Conservation (phyloP, 2,329 filamentous ascomycete species). For the Hypoxylon sp. region DNA sequence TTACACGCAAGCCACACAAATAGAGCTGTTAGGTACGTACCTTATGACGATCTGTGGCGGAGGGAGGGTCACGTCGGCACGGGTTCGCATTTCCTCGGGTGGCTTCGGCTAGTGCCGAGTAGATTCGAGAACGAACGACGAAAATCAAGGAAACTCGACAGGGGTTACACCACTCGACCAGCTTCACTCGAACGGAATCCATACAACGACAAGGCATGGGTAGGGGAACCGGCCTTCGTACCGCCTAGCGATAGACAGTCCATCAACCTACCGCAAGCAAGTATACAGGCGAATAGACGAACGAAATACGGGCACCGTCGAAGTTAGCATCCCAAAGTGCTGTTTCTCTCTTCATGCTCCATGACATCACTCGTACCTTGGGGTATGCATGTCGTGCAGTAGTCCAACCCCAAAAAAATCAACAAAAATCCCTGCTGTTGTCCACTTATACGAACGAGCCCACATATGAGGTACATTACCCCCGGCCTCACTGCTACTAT, state of each 20-base stretch:
- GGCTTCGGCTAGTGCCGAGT: slow-evolving; percentile 37
- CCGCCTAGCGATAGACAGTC: slow-evolving; percentile 10
- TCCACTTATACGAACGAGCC: slow-evolving; percentile 27
- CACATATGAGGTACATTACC: slow-evolving; percentile 11
- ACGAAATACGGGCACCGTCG: no score
- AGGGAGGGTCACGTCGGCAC: not conserved
- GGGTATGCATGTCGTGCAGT: slow-evolving; percentile 38
- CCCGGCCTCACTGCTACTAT: slow-evolving; percentile 2
- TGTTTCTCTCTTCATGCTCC: slow-evolving; percentile 12
- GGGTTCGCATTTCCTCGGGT: slow-evolving; percentile 25
- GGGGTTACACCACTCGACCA: not conserved
- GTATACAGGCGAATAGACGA: slow-evolving; percentile 3
- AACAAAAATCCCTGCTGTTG: slow-evolving; percentile 5
- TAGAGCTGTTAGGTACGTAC: not conserved
- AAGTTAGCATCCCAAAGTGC: slow-evolving; percentile 3
- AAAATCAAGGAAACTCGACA: slow-evolving; percentile 20
- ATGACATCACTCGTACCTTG: slow-evolving; percentile 36
- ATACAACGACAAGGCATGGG: not conserved
- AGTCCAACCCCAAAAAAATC: not conserved
- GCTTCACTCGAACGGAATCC: not conserved
- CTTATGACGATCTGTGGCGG: slow-evolving; percentile 20
- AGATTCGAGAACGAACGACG: slow-evolving; percentile 27
- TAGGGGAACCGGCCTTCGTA: slow-evolving; percentile 23
- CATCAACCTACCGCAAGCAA: not conserved
- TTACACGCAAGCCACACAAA: slow-evolving; percentile 8